Conservation (phyloP, 1,139 yeast species). For the Kodamaea fungicola region DNA sequence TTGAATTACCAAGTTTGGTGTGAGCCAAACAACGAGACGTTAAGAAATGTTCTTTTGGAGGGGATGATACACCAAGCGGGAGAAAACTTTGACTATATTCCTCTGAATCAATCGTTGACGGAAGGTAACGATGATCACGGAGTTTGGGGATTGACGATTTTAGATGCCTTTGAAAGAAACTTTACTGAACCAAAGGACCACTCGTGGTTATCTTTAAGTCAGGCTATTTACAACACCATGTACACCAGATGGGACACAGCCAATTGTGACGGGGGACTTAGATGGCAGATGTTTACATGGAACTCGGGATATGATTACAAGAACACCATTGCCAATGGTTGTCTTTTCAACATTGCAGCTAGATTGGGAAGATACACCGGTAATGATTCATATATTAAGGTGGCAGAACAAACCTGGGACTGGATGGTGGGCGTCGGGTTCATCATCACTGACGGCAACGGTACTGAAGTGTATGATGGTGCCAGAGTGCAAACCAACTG, state of each 20-base stretch:
- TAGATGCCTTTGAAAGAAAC: constrained; percentile 62
- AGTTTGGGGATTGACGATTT: constrained; percentile 61
- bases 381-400: constrained; percentile 66
- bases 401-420: constrained; percentile 78
- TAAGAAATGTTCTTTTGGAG: constrained; percentile 34
- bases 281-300: constrained; percentile 98
- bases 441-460: constrained; percentile 40
- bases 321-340: constrained; percentile 87
- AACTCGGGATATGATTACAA: constrained; percentile 91
- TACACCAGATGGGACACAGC: constrained; percentile 77
- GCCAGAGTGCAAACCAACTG: constrained; percentile 65
- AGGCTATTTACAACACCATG: constrained; percentile 89
- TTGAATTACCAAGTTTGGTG: constrained; percentile 52
- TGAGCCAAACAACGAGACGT: constrained; percentile 38
- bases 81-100: constrained; percentile 49
- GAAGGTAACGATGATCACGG: constrained; percentile 76
- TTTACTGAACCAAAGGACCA: constrained; percentile 50
- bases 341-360: constrained; percentile 84
- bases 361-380: constrained; percentile 82
- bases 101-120: constrained; percentile 55
- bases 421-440: constrained; percentile 72
- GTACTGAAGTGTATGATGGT: constrained; percentile 69
- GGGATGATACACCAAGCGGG: constrained; percentile 55
- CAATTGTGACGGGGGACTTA: constrained; percentile 79
- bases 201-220: constrained; percentile 72